These are phyloP conservation scores for Cordyceps cicadae DNA, from an alignment of 2,329 filamentous ascomycete species.

Conservation along the genomic window DNA sequence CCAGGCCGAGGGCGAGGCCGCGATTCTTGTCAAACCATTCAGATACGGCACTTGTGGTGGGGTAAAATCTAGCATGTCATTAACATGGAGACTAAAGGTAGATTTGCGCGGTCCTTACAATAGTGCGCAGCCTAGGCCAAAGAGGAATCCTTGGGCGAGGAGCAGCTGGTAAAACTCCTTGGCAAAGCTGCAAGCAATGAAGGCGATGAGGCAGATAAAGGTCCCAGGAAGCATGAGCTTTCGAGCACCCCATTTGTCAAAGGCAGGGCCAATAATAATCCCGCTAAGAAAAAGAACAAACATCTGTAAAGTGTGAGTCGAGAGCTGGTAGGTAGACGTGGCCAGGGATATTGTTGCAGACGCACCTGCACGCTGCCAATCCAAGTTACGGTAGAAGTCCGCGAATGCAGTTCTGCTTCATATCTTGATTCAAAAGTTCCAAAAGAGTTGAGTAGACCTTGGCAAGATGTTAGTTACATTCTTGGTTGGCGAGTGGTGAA, in stretches of 20 bases:
- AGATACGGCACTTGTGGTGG: slow-evolving; percentile 22
- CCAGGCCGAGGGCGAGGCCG: slow-evolving; percentile 24
- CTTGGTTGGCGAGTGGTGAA: not conserved
- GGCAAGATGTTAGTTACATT: not conserved
- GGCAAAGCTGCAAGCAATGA: slow-evolving; percentile 26
- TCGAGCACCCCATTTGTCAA: slow-evolving; percentile 31
- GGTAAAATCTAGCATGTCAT: slow-evolving; percentile 20
- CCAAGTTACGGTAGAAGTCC: slow-evolving; percentile 30
- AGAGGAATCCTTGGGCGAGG: slow-evolving; percentile 31
- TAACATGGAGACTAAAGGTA: not conserved
- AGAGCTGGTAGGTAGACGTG: not conserved
- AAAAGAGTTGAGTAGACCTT: slow-evolving; percentile 34
- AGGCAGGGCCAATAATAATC: slow-evolving; percentile 29
- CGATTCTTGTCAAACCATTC: slow-evolving; percentile 25
- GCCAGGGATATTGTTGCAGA: not conserved
- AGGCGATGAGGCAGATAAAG: slow-evolving; percentile 28
- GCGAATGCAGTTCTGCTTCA: slow-evolving; percentile 23
- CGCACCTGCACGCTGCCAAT: slow-evolving; percentile 28
- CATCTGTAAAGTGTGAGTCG: slow-evolving; percentile 20
- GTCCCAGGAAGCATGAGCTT: slow-evolving; percentile 28
- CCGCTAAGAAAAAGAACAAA: slow-evolving; percentile 33
- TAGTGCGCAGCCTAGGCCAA: slow-evolving; percentile 32
- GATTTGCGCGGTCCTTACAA: slow-evolving; percentile 18
- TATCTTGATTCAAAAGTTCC: slow-evolving; percentile 50
- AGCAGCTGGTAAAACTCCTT: slow-evolving; percentile 30